These are phyloP conservation scores for Diplocarpon rosae DNA, from an alignment of 2,329 filamentous ascomycete species.

Conservation along the genomic window DNA sequence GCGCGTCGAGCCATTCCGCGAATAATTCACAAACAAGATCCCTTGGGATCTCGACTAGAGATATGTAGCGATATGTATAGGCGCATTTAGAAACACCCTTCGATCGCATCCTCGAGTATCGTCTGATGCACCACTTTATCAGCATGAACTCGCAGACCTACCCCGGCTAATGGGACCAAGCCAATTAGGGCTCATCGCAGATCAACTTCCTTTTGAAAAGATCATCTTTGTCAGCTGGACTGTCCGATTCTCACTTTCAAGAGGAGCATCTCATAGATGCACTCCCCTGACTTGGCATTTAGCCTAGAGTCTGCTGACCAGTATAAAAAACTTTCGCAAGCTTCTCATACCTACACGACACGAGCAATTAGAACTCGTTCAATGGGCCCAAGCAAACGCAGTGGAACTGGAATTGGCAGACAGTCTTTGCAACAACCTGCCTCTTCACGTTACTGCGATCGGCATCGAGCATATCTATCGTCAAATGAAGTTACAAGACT, in stretches of 20 bases:
- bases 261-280: slow-evolving; percentile 47
- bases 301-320: slow-evolving; percentile 44
- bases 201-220: slow-evolving; percentile 37
- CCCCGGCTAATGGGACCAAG: slow-evolving; percentile 1
- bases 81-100: no score
- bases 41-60: no score
- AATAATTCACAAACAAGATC: not conserved
- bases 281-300: slow-evolving; percentile 48
- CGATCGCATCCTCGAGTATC: slow-evolving; percentile 37
- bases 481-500: slow-evolving; percentile 34
- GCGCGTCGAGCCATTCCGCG: not conserved
- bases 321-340: slow-evolving; percentile 41
- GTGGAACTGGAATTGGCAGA: slow-evolving; percentile 47
- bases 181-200: not conserved
- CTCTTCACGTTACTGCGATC: slow-evolving; percentile 50
- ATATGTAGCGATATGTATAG: no score
- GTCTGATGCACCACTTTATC: slow-evolving; percentile 47
- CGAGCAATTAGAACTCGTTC: slow-evolving; percentile 48
- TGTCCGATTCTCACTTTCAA: slow-evolving; percentile 46
- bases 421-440: slow-evolving; percentile 47
- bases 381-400: slow-evolving; percentile 41
- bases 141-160: slow-evolving; percentile 3
- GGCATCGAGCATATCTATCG: slow-evolving; percentile 47
- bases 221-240: slow-evolving; percentile 32
- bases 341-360: slow-evolving; percentile 51